Base-by-base conservation (phyloP, 2,329 filamentous ascomycete species). In the Xylaria sp. region DNA sequence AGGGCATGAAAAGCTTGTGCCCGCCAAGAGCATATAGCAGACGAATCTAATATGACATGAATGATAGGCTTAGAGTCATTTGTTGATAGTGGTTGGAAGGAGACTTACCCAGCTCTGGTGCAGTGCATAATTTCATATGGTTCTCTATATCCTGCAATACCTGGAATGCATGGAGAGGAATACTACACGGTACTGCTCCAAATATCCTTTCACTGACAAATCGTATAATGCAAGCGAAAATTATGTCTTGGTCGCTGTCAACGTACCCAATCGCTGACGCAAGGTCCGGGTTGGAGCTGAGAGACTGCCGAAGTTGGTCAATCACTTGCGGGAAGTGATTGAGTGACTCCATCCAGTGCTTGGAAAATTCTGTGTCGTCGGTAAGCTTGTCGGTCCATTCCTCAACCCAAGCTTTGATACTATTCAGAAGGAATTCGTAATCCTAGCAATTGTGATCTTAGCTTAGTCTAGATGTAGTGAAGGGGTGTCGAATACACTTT, bases 401-500 rank as follows among this genome's bases (percentile, higher is more conserved):
- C 33, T 66, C 56, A 6, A 66, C 57, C 63, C 63, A 66, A 20
- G 10, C 10, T 4, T 4, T 28, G 28, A 61, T 56, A 36, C 10
- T 28, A 7, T 3, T 20, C 7, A 60, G 9, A 20, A 40, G 40
- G 6, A 11, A 9, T 38, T 28, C 26, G 33, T 48, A 51, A 33
- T 20, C 53, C 44, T 61, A 69, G 2, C 36, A 11, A 51, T 11
- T 51, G 2, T 20, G 4, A 9, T 17, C 20, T 40, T 31, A 49
- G 36, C 51, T 26, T 23, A 15, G 20, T 62, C 15, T 33, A 59
- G 1, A 23, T 5, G 4, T 2, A 15, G 6, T 11, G 28, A 11
- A 10, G 7, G 3, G 15, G 51, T 9, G 28, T 42, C 9, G 71
- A 76, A 67, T 76, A 82, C 81, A 49, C 76, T 76, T 23, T 75